Base-by-base conservation (phyloP, 345 rosid genomes). In the Eucalyptus rudis region DNA sequence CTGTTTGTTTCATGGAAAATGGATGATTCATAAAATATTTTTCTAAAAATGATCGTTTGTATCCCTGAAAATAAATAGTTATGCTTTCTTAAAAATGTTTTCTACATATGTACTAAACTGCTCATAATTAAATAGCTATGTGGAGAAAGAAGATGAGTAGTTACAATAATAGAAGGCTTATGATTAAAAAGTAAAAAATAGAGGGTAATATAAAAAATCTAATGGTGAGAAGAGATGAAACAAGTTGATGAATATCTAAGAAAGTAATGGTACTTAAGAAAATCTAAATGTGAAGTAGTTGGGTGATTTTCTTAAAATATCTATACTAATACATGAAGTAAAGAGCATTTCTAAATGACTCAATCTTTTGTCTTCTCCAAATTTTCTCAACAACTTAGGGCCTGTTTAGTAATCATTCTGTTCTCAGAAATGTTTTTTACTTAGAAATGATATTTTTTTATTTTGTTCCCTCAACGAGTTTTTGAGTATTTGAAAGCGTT, bases 381-480 rank as follows among this genome's bases (percentile, higher is more conserved):
- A 27, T 58, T 29, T 62, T 13, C 13, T 29, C 68, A 12, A 50
- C 0, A 1, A 50, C 20, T 16, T 50, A 7, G 3, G 1, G 1
- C 6, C 0, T 50, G 1, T 50, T 50, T 16, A 19, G 1, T 50
- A 16, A 50, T 3, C 0, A 50, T 50, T 50, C 0, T 50, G 7
- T 50, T 50, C 2, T 6, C 0, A 0, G 1, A 1, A 50, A 50
- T 19, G 6, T 16, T 50, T 50, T 16, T 1, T 50, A 1, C 1
- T 6, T 16, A 50, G 0, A 16, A 50, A 50, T 50, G 20, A 50
- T 15, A 0, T 49, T 49, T 49, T 47, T 14, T 40, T 40, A 1
- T 50, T 15, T 50, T 50, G 19, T 50, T 50, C 7, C 2, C 15
- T 50, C 3, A 1, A 50, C 0, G 51, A 49, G 6, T 49, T 49